These are phyloP conservation scores for Stephanocyclus meneghinianus DNA, from an alignment of 352 stramenopile species.

Conservation along the genomic window DNA sequence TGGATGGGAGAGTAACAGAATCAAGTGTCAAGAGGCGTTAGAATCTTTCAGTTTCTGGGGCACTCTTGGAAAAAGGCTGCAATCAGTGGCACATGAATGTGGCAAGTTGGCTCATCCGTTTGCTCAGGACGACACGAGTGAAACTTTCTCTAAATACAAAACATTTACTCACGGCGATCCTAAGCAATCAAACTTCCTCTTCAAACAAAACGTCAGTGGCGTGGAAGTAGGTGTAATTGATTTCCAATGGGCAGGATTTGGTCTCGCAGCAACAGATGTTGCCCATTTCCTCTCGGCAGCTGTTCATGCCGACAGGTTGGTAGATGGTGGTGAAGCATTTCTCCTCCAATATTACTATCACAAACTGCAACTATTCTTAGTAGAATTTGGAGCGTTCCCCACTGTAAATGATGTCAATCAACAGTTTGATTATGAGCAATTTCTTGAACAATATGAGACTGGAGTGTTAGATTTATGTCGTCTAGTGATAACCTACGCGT, in stretches of 20 bases:
- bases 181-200: slow-evolving; percentile 78
- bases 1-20: slow-evolving; percentile 48
- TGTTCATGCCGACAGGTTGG: slow-evolving; percentile 47
- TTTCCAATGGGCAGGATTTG: slow-evolving; percentile 78
- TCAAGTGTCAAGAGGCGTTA: slow-evolving; percentile 43
- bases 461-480: slow-evolving; percentile 69
- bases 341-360: slow-evolving; percentile 61
- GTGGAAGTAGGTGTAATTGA: slow-evolving; percentile 75
- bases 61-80: slow-evolving; percentile 52
- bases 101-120: slow-evolving; percentile 60
- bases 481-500: slow-evolving; percentile 73
- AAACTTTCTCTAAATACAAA: slow-evolving; percentile 35
- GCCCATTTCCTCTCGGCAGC: slow-evolving; percentile 65
- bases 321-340: slow-evolving; percentile 49
- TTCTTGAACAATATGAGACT: slow-evolving; percentile 68
- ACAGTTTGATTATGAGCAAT: slow-evolving; percentile 42
- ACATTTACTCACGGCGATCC: slow-evolving; percentile 77
- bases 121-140: slow-evolving; percentile 16
- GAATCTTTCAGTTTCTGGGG: slow-evolving; percentile 41
- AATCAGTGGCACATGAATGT: slow-evolving; percentile 48
- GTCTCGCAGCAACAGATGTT: slow-evolving; percentile 71
- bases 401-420: slow-evolving; percentile 32
- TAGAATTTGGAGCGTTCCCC: slow-evolving; percentile 55
- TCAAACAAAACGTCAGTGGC: slow-evolving; percentile 35
- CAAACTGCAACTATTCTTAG: slow-evolving; percentile 47